Evolutionary conservation across 2,329 filamentous ascomycete species (phyloP).

Genomic region (Fusarium bulbicola): DNA sequence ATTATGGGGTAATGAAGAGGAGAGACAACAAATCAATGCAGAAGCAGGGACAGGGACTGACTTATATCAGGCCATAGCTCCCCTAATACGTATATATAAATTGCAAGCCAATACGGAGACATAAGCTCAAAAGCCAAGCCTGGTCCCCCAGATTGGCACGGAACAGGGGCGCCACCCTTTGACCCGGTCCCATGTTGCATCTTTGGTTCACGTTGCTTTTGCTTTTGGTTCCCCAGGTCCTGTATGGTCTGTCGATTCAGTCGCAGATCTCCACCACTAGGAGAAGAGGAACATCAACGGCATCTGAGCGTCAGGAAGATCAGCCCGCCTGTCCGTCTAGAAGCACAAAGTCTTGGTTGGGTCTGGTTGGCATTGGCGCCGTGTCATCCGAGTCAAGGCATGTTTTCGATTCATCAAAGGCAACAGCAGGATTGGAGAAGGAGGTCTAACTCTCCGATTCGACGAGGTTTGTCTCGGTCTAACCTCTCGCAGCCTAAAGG

Average conservation of each 20-base stretch:
- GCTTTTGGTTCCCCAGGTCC: conserved; percentile 11
- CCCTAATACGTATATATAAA: conserved; percentile 22
- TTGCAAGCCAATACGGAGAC: neutral
- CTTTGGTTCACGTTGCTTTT: conserved; percentile 6
- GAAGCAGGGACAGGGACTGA: conserved; percentile 22
- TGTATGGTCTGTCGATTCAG: neutral
- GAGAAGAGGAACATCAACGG: conserved; percentile 27
- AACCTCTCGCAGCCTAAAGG: conserved; percentile 20
- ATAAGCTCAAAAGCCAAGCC: conserved; percentile 19
- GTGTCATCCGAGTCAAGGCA: conserved; percentile 16
- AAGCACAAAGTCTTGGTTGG: neutral
- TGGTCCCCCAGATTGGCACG: conserved; percentile 38
- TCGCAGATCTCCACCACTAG: conserved; percentile 41
- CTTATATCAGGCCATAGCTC: conserved; percentile 37
- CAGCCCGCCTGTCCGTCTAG: conserved; percentile 36
- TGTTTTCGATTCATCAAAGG: conserved; percentile 30
- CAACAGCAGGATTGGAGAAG: neutral
- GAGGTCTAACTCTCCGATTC: conserved; percentile 7
- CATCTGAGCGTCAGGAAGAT: conserved; percentile 22
- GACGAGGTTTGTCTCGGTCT: neutral
- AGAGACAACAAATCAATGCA: conserved; percentile 19
- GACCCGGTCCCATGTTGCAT: conserved; percentile 36
- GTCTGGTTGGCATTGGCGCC: conserved; percentile 8
- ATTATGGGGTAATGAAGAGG: conserved; percentile 19
- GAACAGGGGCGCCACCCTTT: conserved; percentile 42